Evolutionary conservation across 177 flowering plant species (phyloP).

Genomic region (Tripterygium wilfordii): DNA sequence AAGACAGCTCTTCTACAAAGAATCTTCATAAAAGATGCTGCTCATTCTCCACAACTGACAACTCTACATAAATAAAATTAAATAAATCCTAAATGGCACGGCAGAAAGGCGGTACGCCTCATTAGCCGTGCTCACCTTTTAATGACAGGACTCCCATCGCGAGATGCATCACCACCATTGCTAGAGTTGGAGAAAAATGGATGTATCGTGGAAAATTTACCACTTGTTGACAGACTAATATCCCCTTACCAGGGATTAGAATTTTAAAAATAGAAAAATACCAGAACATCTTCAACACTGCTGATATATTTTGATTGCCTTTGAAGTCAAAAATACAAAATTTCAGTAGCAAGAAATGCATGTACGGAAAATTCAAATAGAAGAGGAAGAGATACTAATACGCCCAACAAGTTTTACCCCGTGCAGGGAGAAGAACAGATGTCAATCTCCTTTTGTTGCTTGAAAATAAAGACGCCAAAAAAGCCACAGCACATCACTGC

Average conservation of each 20-base stretch:
- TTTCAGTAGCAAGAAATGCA: slow-evolving; percentile 50
- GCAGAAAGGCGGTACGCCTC: slow-evolving; percentile 95
- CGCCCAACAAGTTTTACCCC: slow-evolving; percentile 66
- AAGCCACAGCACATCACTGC: slow-evolving; percentile 45
- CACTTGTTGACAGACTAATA: slow-evolving; percentile 40
- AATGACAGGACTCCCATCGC: slow-evolving; percentile 61
- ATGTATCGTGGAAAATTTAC: slow-evolving; percentile 58
- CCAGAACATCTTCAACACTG: slow-evolving; percentile 70
- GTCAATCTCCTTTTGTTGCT: slow-evolving; percentile 49
- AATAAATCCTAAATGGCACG: slow-evolving; percentile 79
- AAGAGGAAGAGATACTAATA: slow-evolving; percentile 45
- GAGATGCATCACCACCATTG: slow-evolving; percentile 79
- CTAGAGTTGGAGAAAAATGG: slow-evolving; percentile 68
- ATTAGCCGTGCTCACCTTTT: slow-evolving; percentile 99
- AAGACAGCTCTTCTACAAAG: too few relatives aligned
- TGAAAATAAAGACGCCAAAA: slow-evolving; percentile 37
- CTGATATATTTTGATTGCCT: slow-evolving; percentile 55
- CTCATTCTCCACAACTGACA: slow-evolving; percentile 1
- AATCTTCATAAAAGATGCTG: neutral
- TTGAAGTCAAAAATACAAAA: slow-evolving; percentile 42
- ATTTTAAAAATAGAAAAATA: slow-evolving; percentile 26
- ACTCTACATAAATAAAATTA: slow-evolving; percentile 4
- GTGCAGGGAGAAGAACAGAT: slow-evolving; percentile 31
- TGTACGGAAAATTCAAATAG: slow-evolving; percentile 28
- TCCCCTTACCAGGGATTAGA: slow-evolving; percentile 71